Evolutionary conservation across 805 yeast genomes (phyloP), one percentile per base, ranked within the genome.

Genomic region (Candida sphagnicola): DNA sequence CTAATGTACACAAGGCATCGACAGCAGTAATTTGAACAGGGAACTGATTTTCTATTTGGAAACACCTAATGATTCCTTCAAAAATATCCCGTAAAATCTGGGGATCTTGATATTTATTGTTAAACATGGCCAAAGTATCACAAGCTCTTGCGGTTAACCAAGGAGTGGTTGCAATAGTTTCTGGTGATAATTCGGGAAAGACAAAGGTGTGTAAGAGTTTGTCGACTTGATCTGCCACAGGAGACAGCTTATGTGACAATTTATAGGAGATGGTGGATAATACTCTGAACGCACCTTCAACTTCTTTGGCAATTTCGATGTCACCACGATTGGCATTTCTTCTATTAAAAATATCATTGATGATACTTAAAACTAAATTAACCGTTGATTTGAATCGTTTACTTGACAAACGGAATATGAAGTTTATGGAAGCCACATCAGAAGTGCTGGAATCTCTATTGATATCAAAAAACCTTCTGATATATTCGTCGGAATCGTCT

Each of bases 11-110:
- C 50, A 75, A 62, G 1, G 79, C 78, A 54, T 74, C 79, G 8
- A 75, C 73, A 10, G 77, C 72, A 17, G 76, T 74, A 36, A 75
- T 57, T 50, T 71, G 71, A 31, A 77, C 51, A 2, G 80, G 78
- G 37, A 75, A 62, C 18, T 75, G 75, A 11, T 60, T 67, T 18
- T 65, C 61, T 17, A 51, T 54, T 44, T 59, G 68, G 53, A 67
- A 67, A 45, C 74, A 67, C 21, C 41, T 43, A 28, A 62, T 63
- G n/a, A 69, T 56, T 4, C 65, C 72, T 37, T 59, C 65, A 55
- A 68, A 68, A 14, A 69, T 58, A 30, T 67, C 65, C 45, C 65
- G 62, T 41, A 68, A 59, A 3, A 64, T 57, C 31, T 51, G 46
- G 24, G 53, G 56, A 42, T 68, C 70, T 14, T 48, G 44, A 45